Conservation (phyloP, 257 asterid species). For the Solanum appendiculatum region DNA sequence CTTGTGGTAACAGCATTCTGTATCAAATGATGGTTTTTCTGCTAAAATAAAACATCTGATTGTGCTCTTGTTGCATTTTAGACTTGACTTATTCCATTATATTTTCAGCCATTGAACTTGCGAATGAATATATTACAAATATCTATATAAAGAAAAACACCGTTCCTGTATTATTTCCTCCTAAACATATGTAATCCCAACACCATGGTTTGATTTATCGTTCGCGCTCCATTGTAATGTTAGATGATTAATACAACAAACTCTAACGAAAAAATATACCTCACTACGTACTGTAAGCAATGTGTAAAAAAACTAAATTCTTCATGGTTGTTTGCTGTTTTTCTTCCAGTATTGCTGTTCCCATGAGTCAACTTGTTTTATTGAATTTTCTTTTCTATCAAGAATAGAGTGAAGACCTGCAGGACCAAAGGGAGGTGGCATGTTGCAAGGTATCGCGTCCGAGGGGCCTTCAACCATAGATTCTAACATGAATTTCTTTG, state of each 20-base stretch:
- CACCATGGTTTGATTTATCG: not conserved
- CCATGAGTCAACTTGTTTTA: constrained; percentile 57
- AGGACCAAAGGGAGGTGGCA: constrained; percentile 69
- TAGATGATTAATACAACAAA: not conserved
- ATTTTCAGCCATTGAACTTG: not conserved
- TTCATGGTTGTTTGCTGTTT: constrained; percentile 4
- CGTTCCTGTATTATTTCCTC: not conserved
- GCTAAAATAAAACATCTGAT: not conserved
- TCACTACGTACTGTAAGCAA: not conserved
- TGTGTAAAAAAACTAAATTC: not conserved
- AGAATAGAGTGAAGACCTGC: constrained; percentile 41
- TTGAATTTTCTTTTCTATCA: constrained; percentile 17
- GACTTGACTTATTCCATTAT: not conserved
- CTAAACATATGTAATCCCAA: not conserved
- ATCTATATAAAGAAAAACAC: not conserved
- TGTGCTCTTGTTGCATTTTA: not conserved
- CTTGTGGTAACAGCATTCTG: not conserved
- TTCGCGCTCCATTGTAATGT: not conserved
- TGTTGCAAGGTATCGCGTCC: constrained; percentile 33
- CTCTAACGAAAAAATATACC: not conserved
- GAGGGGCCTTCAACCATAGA: constrained; percentile 47
- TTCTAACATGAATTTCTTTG: constrained; percentile 56
- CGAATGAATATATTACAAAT: not conserved
- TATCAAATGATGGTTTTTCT: not conserved
- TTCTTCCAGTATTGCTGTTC: constrained; percentile 53